phyloP scores from a whole-genome alignment of 2,329 filamentous ascomycete species.

The Sclerotinia borealis region DNA sequence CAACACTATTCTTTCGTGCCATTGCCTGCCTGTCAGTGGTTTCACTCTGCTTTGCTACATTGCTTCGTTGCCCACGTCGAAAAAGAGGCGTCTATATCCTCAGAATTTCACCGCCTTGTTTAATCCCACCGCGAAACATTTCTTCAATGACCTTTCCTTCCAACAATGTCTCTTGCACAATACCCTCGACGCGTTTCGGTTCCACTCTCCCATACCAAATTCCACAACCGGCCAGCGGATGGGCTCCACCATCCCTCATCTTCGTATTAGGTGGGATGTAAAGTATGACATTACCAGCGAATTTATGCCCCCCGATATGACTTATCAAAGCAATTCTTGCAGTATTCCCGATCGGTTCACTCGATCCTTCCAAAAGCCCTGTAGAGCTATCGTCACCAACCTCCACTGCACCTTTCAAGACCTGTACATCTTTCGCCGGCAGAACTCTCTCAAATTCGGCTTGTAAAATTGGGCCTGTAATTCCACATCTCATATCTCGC shows the following conservation, averaged over 20 bases:
- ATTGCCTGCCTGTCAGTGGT: background rate
- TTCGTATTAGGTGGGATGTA: conserved; percentile 59
- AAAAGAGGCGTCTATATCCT: conserved; percentile 18
- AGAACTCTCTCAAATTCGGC: conserved; percentile 63
- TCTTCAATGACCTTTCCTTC: conserved; percentile 63
- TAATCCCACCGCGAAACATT: conserved; percentile 66
- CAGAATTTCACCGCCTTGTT: conserved; percentile 45
- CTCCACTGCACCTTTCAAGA: conserved; percentile 41
- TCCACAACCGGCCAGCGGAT: conserved; percentile 62
- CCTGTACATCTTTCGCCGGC: conserved; percentile 41
- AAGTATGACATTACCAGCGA: conserved; percentile 76
- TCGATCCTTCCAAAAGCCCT: conserved; percentile 40
- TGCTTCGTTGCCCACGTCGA: background rate
- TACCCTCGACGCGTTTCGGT: conserved; percentile 68
- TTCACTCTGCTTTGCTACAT: background rate
- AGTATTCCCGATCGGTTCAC: conserved; percentile 25
- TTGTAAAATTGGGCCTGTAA: conserved; percentile 68
- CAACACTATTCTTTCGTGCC: background rate
- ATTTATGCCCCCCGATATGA: conserved; percentile 81
- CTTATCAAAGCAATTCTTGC: conserved; percentile 66
- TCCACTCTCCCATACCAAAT: conserved; percentile 80
- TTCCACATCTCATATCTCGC: conserved; percentile 75
- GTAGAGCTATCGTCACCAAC: conserved; percentile 6
- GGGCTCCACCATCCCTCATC: conserved; percentile 37
- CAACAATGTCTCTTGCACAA: conserved; percentile 64